Conservation (phyloP, 2,329 filamentous ascomycete genomes). For the Fusarium torreyae region DNA sequence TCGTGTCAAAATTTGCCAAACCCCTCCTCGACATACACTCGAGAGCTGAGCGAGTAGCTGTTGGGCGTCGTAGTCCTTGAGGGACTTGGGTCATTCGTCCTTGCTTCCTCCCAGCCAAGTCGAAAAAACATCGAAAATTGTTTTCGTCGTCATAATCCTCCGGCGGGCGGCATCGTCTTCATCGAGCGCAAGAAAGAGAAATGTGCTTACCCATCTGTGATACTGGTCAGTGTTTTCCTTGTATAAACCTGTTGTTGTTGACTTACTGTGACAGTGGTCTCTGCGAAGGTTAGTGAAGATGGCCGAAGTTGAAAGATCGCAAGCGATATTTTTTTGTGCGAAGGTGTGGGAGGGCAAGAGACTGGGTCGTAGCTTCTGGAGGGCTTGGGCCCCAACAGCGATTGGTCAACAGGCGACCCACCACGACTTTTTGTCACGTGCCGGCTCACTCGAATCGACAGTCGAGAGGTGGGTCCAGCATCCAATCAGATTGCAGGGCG, state of each 20-base stretch:
- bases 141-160: slow-evolving; percentile 39
- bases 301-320: slow-evolving; percentile 57
- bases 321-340: slow-evolving; percentile 61
- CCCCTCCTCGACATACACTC: neutral
- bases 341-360: slow-evolving; percentile 58
- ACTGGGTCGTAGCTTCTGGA: slow-evolving; percentile 50
- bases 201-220: slow-evolving; percentile 73
- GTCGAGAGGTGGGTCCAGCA: slow-evolving; percentile 11
- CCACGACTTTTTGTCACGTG: slow-evolving; percentile 43
- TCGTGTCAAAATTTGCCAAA: slow-evolving; percentile 3
- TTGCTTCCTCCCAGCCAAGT: slow-evolving; percentile 14
- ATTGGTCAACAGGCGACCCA: slow-evolving; percentile 52
- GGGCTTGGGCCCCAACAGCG: slow-evolving; percentile 56
- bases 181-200: slow-evolving; percentile 45
- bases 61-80: neutral
- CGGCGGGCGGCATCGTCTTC: slow-evolving; percentile 46
- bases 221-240: slow-evolving; percentile 56
- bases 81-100: slow-evolving; percentile 16
- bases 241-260: slow-evolving; percentile 52
- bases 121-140: slow-evolving; percentile 41
- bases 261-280: slow-evolving; percentile 67
- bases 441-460: neutral
- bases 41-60: neutral
- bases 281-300: slow-evolving; percentile 59
- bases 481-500: slow-evolving; percentile 46